Conservation (phyloP, 1,284 basidiomycete genomes). For the Omphalotus olearius region DNA sequence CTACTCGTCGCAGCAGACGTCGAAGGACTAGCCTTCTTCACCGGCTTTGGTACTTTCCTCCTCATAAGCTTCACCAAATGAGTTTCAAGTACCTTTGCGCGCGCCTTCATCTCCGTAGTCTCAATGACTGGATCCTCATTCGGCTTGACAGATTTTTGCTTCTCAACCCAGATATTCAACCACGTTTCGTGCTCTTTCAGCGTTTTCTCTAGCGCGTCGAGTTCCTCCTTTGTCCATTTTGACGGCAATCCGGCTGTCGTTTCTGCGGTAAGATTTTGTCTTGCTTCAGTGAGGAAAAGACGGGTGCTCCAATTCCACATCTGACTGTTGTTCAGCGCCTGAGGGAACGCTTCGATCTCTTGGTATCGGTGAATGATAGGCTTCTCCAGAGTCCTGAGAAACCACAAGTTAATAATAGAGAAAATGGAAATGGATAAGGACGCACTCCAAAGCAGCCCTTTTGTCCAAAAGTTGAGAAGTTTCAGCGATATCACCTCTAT, state of each 20-base stretch:
- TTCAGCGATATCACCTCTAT: slow-evolving; percentile 82
- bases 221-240: slow-evolving; percentile 80
- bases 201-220: slow-evolving; percentile 69
- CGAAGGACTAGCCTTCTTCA: slow-evolving; percentile 42
- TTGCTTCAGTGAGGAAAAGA: slow-evolving; percentile 79
- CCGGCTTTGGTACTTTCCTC: slow-evolving; percentile 58
- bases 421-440: slow-evolving; percentile 16
- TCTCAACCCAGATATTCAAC: slow-evolving; percentile 75
- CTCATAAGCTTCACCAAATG: slow-evolving; percentile 65
- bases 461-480: slow-evolving; percentile 72
- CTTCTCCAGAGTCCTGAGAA: slow-evolving; percentile 65
- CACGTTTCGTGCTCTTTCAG: slow-evolving; percentile 78
- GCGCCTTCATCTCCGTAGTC: slow-evolving; percentile 77
- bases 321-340: slow-evolving; percentile 71
- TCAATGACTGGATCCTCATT: slow-evolving; percentile 81
- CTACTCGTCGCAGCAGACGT: slow-evolving; percentile 17
- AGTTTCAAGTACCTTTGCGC: slow-evolving; percentile 75
- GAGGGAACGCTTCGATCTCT: slow-evolving; percentile 78
- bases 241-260: slow-evolving; percentile 53
- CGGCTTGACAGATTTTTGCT: slow-evolving; percentile 68
- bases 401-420: background rate
- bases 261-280: slow-evolving; percentile 64
- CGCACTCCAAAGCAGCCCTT: slow-evolving; percentile 78
- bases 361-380: slow-evolving; percentile 84
- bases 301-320: slow-evolving; percentile 80